A percentile compares a stretch with the other conserved stretches of the same genome.
These are phyloP conservation scores for Coleophoma crateriformis DNA, from an alignment of 2,329 filamentous ascomycete species.

Conservation along the genomic window DNA sequence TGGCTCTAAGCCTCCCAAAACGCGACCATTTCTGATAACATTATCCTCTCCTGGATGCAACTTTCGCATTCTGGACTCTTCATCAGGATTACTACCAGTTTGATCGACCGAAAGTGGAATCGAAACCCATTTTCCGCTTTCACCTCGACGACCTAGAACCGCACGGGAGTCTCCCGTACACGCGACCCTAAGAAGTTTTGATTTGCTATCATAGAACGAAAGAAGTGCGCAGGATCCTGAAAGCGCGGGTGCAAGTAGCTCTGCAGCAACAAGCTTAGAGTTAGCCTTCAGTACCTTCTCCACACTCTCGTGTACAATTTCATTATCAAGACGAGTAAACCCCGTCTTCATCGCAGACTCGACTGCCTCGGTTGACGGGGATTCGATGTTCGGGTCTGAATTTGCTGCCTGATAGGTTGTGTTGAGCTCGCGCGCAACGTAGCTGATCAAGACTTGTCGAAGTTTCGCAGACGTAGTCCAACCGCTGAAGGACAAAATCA, in stretches of 20 bases:
- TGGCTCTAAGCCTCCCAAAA: constrained; percentile 87
- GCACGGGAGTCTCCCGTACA: constrained; percentile 96
- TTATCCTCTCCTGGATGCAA: constrained; percentile 87
- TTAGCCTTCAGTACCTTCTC: constrained; percentile 85
- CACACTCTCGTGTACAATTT: constrained; percentile 91
- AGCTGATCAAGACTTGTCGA: constrained; percentile 85
- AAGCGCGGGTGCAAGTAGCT: constrained; percentile 84
- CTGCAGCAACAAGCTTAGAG: constrained; percentile 85
- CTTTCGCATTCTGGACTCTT: constrained; percentile 74
- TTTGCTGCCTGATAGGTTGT: constrained; percentile 77
- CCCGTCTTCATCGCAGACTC: constrained; percentile 89
- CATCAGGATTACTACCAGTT: constrained; percentile 82
- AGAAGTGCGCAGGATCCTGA: constrained; percentile 96
- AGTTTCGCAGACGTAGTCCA: constrained; percentile 98
- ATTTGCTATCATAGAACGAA: constrained; percentile 89
- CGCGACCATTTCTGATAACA: constrained; percentile 82
- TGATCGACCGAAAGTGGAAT: constrained; percentile 88
- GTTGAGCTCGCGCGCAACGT: constrained; percentile 89
- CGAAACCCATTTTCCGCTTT: constrained; percentile 86
- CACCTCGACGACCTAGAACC: constrained; percentile 74
- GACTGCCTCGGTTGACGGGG: constrained; percentile 73
- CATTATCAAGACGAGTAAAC: constrained; percentile 82
- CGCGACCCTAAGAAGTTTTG: constrained; percentile 84
- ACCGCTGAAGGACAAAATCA: constrained; percentile 48
- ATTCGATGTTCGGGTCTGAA: constrained; percentile 45